Evolutionary conservation across 2,329 filamentous ascomycete genomes (phyloP), one percentile per base, ranked within the genome.

Genomic region (Stemphylium lycopersici): DNA sequence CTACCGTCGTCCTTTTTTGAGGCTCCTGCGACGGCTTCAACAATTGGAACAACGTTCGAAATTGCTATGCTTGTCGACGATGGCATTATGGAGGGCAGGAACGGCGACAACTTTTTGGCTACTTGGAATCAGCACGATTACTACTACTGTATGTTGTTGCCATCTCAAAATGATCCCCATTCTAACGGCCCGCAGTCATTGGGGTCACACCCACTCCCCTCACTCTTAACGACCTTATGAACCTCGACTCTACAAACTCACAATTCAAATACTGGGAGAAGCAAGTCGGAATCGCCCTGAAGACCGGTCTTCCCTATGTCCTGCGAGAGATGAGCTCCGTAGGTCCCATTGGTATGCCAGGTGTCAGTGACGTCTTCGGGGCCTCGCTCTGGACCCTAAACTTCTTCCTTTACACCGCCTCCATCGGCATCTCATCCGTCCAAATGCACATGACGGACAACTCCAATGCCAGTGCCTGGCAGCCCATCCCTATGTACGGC

Each of bases 371-470:
- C 63, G 77, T 77, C 0, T 81, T 82, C 53, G 80, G 77, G 33
- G 77, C 79, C n/a, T 73, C 79, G 13, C 71, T 83, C 13, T 83
- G 80, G 80, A 78, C 78, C 8, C 73, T 83, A 45, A 83, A 83
- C 69, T 83, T 82, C 69, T 77, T 81, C 57, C 71, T 80, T 12
- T 83, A 82, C 66, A 71, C 77, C 3, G 79, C 81, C 6, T 76
- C 76, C 5, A 72, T 81, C 36, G 79, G 79, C 55, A 76, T 83
- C 46, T 69, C 74, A 0, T 78, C 77, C 7, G 79, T 83, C 2
- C 75, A 81, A 56, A 78, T 83, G 74, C 81, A 83, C 73, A 82
- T 83, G 80, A 83, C 80, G 8, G 79, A 81, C 66, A 81, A 81
- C 66, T 81, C 80, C 55, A 79, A 79, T 59, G 78, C 80, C 6